phyloP scores from a whole-genome alignment of 164 flowering plant genomes.

The Stephania japonica region DNA sequence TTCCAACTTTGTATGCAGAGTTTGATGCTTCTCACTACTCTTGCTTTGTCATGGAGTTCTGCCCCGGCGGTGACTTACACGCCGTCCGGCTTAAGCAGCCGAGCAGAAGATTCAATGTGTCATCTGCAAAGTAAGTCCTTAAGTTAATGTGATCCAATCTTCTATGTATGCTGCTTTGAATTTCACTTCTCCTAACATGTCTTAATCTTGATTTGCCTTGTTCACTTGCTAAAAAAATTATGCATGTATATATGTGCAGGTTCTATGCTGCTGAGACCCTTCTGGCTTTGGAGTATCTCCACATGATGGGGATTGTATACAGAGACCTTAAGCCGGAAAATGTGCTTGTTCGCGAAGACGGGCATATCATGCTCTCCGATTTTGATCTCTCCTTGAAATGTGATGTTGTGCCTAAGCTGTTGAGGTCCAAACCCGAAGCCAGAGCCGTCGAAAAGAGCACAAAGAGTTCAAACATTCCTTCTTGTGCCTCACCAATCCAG shows the following conservation, averaged over 20 bases:
- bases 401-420: conserved; percentile 65
- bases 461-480: conserved; percentile 26
- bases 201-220: neutral
- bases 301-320: conserved; percentile 87
- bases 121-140: conserved; percentile 80
- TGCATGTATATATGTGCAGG: conserved; percentile 28
- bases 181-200: neutral
- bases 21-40: conserved; percentile 83
- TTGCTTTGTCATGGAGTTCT: conserved; percentile 83
- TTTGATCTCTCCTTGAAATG: conserved; percentile 85
- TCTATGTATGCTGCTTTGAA: neutral
- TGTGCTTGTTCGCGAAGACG: conserved; percentile 73
- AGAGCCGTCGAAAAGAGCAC: conserved; percentile 7
- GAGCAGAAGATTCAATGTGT: conserved; percentile 42
- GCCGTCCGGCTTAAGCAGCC: conserved; percentile 59
- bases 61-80: conserved; percentile 85
- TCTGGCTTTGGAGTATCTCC: conserved; percentile 76
- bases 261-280: conserved; percentile 77
- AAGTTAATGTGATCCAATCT: conserved; percentile 16
- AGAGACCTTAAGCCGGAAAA: conserved; percentile 88
- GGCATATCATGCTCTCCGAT: conserved; percentile 90
- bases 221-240: neutral
- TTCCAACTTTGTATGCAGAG: conserved; percentile 74
- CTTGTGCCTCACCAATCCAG: conserved; percentile 53
- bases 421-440: conserved; percentile 18